A percentile compares a stretch with the other conserved stretches of the same genome.
Evolutionary conservation across 106 monocot genomes (phyloP).

Genomic region (Platanthera guangdongensis): DNA sequence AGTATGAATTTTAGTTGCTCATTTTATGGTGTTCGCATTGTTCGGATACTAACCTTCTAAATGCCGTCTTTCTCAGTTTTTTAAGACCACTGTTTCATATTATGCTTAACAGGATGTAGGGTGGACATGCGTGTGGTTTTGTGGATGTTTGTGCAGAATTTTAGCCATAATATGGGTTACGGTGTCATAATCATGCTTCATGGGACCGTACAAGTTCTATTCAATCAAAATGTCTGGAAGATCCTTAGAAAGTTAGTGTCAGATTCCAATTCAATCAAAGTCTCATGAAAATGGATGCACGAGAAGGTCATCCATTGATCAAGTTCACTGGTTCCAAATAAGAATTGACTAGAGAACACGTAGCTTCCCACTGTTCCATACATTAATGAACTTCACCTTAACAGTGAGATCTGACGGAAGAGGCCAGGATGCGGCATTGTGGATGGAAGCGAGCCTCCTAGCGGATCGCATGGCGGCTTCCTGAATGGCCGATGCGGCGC

Average conservation of each 20-base stretch:
- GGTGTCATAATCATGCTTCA: not conserved
- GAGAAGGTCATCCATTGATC: not conserved
- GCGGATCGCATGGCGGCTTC: conserved; percentile 35
- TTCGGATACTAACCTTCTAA: not conserved
- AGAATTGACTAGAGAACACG: no score
- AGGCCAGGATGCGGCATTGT: conserved; percentile 47
- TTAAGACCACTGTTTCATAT: not conserved
- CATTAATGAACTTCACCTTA: conserved; percentile 20
- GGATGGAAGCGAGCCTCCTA: conserved; percentile 24
- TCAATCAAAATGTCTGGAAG: not conserved
- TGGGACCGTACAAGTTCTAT: not conserved
- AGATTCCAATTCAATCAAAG: not conserved
- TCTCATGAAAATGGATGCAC: not conserved
- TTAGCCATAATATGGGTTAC: not conserved
- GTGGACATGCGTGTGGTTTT: not conserved
- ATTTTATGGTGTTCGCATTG: not conserved
- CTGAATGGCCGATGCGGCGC: conserved; percentile 29
- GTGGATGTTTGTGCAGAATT: not conserved
- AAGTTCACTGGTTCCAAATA: not conserved
- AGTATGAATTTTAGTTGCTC: not conserved
- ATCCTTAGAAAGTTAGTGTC: not conserved
- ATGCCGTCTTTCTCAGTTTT: not conserved
- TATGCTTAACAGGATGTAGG: not conserved
- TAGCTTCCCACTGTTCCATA: not conserved
- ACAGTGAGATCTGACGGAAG: conserved; percentile 54